A percentile compares a stretch with the other conserved stretches of the same genome.
Conservation (phyloP, 2,329 filamentous ascomycete species). For the Exophiala sideris region DNA sequence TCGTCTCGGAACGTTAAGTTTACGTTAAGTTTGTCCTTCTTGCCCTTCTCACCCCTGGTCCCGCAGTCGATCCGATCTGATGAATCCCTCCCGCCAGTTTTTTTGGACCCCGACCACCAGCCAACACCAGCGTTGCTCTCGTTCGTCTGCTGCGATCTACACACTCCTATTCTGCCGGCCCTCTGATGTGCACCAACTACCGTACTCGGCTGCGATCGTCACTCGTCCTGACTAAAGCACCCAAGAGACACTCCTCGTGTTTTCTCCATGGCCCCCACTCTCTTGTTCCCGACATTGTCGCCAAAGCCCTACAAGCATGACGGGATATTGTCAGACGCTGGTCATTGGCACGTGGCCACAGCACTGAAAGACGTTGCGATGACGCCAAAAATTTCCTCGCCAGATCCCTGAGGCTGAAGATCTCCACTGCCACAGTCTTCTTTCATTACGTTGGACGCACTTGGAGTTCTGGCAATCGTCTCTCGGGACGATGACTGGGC, state of each 20-base stretch:
- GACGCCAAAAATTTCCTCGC: conserved; percentile 6
- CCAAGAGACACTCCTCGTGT: too few relatives aligned
- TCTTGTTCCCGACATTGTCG: background rate
- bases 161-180: too few relatives aligned
- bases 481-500: conserved; percentile 14
- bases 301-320: background rate
- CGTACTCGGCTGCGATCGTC: too few relatives aligned
- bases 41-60: background rate
- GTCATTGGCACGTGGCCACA: conserved; percentile 13
- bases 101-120: background rate
- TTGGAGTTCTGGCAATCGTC: background rate
- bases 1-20: background rate
- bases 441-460: conserved; percentile 1
- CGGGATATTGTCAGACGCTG: conserved; percentile 12
- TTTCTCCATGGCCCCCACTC: background rate
- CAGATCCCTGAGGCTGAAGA: conserved; percentile 14
- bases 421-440: background rate
- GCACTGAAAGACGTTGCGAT: conserved; percentile 2
- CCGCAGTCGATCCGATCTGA: background rate
- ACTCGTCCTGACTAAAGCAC: too few relatives aligned
- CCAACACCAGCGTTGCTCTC: background rate
- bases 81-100: background rate
- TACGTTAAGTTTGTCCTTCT: background rate
- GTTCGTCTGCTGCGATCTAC: background rate
- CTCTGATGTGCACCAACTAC: too few relatives aligned